Base-by-base conservation (phyloP, 2,329 filamentous ascomycete species). In the Rhytidhysteron rufulum region DNA sequence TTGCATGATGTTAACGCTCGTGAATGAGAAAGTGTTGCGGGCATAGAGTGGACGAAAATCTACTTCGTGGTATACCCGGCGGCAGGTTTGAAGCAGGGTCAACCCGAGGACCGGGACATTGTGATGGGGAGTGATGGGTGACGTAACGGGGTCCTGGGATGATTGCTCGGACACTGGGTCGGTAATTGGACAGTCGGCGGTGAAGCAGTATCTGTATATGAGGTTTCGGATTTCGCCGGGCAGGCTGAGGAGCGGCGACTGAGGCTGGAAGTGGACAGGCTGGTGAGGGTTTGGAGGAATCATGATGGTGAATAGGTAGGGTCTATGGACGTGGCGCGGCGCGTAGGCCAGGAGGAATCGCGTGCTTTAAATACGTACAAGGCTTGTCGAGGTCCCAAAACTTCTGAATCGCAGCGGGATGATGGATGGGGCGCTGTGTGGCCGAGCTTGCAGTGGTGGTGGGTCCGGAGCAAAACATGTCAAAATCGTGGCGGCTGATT, bases 21-120 rank as follows among this genome's bases (percentile, higher is more conserved):
- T 65, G 49, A 69, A 69, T 30, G 54, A 50, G 45, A 68, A 67
- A 9, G 44, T 54, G 43, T 67, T 68, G 3, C 53, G 49, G 5
- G 54, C 38, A 44, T 60, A 65, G 1, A 68, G 43, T 9, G 53
- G 44, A 15, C 53, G 51, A 32, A 55, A 40, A 37, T 64, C 55
- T 17, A 47, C 47, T 41, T 68, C 63, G 39, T 53, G 49, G 40
- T 67, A 58, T 18, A 63, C 41, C 22, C 56, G 47, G 24, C 59
- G 59, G 41, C 64, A 68, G 13, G 63, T 66, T 29, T 55, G 61
- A 6, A 67, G 50, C 11, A 69, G 48, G n/a, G 51, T 44, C 4
- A 55, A 38, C 8, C 55, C 51, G n/a, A 60, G 47, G 13, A 30
- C 21, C 10, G 44, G 48, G 15, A 34, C 34, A 24, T n/a, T 18